phyloP scores from a whole-genome alignment of 495 filamentous ascomycete species.

The Evernia prunastri region DNA sequence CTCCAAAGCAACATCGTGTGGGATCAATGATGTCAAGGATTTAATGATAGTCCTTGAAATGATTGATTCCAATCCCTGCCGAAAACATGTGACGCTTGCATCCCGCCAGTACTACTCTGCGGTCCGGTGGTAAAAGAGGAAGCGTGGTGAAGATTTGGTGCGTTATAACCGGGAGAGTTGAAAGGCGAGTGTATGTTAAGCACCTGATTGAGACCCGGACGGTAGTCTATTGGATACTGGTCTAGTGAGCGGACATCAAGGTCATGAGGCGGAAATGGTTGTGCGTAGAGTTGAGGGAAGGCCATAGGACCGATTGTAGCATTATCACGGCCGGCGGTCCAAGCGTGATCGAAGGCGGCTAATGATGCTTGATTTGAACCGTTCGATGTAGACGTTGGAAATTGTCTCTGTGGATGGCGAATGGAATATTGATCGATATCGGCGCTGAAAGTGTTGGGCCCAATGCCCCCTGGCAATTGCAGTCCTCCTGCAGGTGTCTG shows the following conservation, averaged over 20 bases:
- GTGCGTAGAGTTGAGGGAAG: conserved; percentile 23
- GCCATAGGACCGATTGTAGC: conserved; percentile 8
- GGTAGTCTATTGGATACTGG: conserved; percentile 26
- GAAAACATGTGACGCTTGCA: conserved; percentile 35
- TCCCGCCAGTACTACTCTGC: conserved; percentile 25
- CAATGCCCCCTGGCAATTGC: conserved; percentile 57
- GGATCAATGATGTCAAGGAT: conserved; percentile 30
- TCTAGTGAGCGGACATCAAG: conserved; percentile 22
- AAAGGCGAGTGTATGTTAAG: conserved; percentile 20
- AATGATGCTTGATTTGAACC: conserved; percentile 11
- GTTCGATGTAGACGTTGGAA: conserved; percentile 8
- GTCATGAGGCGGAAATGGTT: conserved; percentile 17
- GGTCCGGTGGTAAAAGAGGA: conserved; percentile 19
- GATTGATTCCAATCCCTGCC: conserved; percentile 41
- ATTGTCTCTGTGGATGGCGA: conserved; percentile 40
- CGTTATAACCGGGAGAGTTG: conserved; percentile 17
- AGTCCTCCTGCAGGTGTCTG: conserved; percentile 72
- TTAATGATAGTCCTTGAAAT: conserved; percentile 49
- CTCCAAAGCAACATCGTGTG: background rate
- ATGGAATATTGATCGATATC: conserved; percentile 37
- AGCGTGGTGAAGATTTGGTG: conserved; percentile 22
- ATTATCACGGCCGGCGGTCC: conserved; percentile 18
- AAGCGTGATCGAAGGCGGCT: conserved; percentile 16
- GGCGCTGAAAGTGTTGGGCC: conserved; percentile 52
- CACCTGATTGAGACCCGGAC: conserved; percentile 21